Percentiles rank a stretch among this genome's conserved stretches.
Evolutionary conservation across 805 yeast species (phyloP).

Genomic region (Saturnispora mendoncae): DNA sequence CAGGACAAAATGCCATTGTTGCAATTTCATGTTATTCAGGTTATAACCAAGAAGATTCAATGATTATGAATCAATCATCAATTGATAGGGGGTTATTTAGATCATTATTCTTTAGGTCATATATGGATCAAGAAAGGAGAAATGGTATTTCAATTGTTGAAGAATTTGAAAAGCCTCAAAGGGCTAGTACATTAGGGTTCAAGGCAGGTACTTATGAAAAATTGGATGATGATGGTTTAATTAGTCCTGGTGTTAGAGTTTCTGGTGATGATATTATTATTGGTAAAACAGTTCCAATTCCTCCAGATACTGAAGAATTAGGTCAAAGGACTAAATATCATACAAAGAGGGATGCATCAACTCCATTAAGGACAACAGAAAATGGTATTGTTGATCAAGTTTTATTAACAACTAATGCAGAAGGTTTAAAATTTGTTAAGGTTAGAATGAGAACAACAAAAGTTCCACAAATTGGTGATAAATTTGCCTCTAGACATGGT

Average conservation of each 20-base stretch:
- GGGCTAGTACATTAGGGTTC: constrained; percentile 88
- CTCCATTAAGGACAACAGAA: constrained; percentile 94
- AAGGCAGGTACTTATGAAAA: constrained; percentile 98
- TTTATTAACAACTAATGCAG: constrained; percentile 92
- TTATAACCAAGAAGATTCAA: constrained; percentile 98
- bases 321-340: constrained; percentile 98
- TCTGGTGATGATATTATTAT: constrained; percentile 98
- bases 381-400: constrained; percentile 98
- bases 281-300: constrained; percentile 98
- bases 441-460: constrained; percentile 99
- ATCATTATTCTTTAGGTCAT: constrained; percentile 91
- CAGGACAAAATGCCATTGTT: constrained; percentile 97
- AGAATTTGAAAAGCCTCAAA: constrained; percentile 93
- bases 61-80: constrained; percentile 98
- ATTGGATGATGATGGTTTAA: constrained; percentile 95
- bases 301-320: constrained; percentile 97
- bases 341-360: constrained; percentile 97
- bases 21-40: constrained; percentile 98
- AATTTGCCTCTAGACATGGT: constrained; percentile 99
- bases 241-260: constrained; percentile 97
- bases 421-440: constrained; percentile 94
- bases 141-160: constrained; percentile 98
- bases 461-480: constrained; percentile 98
- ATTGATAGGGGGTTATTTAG: constrained; percentile 95
- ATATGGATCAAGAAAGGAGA: constrained; percentile 97